These are phyloP conservation scores for Candida loeiensis DNA, from an alignment of 805 yeast species.

Conservation along the genomic window DNA sequence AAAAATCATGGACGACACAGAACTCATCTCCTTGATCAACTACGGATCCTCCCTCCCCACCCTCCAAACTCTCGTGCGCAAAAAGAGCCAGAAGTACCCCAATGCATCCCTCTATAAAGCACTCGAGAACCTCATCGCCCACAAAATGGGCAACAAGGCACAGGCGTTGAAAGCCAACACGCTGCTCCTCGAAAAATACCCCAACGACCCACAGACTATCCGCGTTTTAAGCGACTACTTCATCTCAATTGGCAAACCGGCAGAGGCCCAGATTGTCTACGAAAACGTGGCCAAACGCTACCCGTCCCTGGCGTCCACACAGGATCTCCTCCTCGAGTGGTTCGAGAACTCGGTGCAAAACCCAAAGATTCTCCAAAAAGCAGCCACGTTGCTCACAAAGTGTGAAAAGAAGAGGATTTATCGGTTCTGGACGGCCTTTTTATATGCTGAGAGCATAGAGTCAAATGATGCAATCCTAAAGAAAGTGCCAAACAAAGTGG, in stretches of 20 bases:
- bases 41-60: constrained; percentile 56
- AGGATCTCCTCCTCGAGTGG: constrained; percentile 52
- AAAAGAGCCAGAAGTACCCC: constrained; percentile 51
- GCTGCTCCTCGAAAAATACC: constrained; percentile 32
- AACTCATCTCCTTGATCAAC: constrained; percentile 43
- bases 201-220: constrained; percentile 55
- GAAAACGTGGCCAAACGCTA: constrained; percentile 58
- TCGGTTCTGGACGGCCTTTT: constrained; percentile 53
- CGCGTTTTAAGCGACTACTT: constrained; percentile 46
- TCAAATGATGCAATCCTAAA: too few relatives aligned
- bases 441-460: constrained; percentile 29
- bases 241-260: constrained; percentile 22
- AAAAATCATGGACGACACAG: constrained; percentile 20
- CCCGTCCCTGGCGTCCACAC: constrained; percentile 40
- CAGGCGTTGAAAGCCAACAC: constrained; percentile 32
- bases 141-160: constrained; percentile 27
- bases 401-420: constrained; percentile 14
- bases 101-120: constrained; percentile 50
- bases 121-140: constrained; percentile 34
- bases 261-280: constrained; percentile 46
- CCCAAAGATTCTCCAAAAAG: constrained; percentile 50
- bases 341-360: constrained; percentile 52
- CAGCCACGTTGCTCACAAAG: constrained; percentile 42
- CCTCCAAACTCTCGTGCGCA: constrained; percentile 40
- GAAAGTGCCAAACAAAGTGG: too few relatives aligned